Conservation (phyloP, 352 stramenopile genomes). For the Phytophthora sojae region DNA sequence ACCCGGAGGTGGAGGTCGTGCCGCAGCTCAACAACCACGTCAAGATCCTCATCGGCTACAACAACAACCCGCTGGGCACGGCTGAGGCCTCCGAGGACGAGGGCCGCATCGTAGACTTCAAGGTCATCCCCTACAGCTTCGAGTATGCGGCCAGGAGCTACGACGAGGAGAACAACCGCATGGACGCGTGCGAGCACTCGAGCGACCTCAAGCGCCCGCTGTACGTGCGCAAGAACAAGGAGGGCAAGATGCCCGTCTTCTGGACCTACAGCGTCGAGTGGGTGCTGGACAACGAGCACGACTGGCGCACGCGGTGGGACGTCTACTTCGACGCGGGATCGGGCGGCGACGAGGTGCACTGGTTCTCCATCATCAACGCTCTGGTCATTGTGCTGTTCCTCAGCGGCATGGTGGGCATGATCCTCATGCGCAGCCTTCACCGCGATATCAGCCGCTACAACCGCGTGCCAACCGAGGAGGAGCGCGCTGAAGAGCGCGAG, state of each 20-base stretch:
- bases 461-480: constrained; percentile 94
- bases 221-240: constrained; percentile 88
- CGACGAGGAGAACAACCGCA: constrained; percentile 69
- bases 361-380: constrained; percentile 99
- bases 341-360: constrained; percentile 97
- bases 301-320: constrained; percentile 99
- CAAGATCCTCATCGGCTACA: constrained; percentile 99
- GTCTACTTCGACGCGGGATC: constrained; percentile 96
- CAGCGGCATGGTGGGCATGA: constrained; percentile 99
- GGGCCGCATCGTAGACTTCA: constrained; percentile 99
- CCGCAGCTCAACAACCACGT: constrained; percentile 98
- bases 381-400: constrained; percentile 99
- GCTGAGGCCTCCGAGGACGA: constrained; percentile 67
- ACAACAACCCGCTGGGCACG: constrained; percentile 84
- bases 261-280: constrained; percentile 99
- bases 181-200: constrained; percentile 80
- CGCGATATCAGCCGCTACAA: constrained; percentile 99
- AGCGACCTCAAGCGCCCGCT: constrained; percentile 71
- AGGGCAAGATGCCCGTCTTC: constrained; percentile 86
- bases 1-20: constrained; percentile 92
- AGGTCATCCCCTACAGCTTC: constrained; percentile 97
- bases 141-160: constrained; percentile 90
- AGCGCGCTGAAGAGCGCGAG: constrained; percentile 97
- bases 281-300: constrained; percentile 93
- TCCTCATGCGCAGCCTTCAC: constrained; percentile 98